Evolutionary conservation across 2,329 filamentous ascomycete species (phyloP), one percentile per base, ranked within the genome.

Genomic region (Microcera coccophila): DNA sequence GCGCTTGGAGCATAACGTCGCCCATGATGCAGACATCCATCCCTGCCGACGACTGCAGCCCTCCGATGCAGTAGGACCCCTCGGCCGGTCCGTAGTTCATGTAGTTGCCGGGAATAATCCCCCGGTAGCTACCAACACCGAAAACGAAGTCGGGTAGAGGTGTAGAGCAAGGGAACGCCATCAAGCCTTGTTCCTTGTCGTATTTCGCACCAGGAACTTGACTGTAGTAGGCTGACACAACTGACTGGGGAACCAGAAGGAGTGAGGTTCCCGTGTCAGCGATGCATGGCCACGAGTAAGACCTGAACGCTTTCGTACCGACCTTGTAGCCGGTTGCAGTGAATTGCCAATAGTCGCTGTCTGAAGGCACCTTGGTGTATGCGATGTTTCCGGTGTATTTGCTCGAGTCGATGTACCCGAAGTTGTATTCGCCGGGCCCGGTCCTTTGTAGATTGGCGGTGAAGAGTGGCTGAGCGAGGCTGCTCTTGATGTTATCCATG

Each of bases 211-310:
- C 74, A 7, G 56, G 41, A 46, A 87, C 73, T 47, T 77, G 59
- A 28, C 60, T 59, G 68, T 85, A 87, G 72, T 85, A 87, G 32
- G 68, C 72, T 1, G 63, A 53, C 49, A 79, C 74, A 45, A 83
- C 69, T 22, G 59, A 52, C 42, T 72, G 60, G 19, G 79, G 77
- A 15, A 83, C 63, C 49, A 84, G 71, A 42, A 85, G 64, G 21
- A 87, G 77, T 1, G 82, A 82, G 42, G 84, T 87, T 41, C 84
- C 84, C 2, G 84, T 87, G 66, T 87, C 84, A 56, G 80, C 79
- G 61, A 87, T 85, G 52, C 72, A 75, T 0, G 68, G 67, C 18
- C 70, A 69, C 5, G 77, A 47, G 15, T 57, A 39, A 4, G 44
- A 34, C 10, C 45, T 36, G 41, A 52, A 61, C 0, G 34, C 21